Percentiles rank a stretch among this genome's conserved stretches.
Conservation (phyloP, 768 basidiomycete species). For the Solioccasus polychromus region DNA sequence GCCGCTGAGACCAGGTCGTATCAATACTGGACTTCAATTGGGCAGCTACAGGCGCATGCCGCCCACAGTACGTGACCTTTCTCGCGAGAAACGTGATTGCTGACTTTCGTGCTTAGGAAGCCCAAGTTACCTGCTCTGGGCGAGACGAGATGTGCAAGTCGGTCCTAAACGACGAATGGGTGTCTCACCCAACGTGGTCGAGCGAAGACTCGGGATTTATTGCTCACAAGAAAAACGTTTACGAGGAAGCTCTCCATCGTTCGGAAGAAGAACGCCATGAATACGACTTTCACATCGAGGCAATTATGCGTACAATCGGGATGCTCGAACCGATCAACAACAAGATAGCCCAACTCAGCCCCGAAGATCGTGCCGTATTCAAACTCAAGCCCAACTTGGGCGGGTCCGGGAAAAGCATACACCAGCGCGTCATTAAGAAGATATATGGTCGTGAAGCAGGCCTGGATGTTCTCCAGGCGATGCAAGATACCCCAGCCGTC, state of each 20-base stretch:
- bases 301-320: slow-evolving; percentile 85
- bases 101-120: slow-evolving; percentile 53
- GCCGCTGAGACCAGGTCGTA: slow-evolving; percentile 48
- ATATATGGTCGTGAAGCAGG: slow-evolving; percentile 90
- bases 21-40: slow-evolving; percentile 68
- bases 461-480: slow-evolving; percentile 74
- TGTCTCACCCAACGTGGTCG: slow-evolving; percentile 94
- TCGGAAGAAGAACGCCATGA: slow-evolving; percentile 98
- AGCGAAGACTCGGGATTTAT: slow-evolving; percentile 92
- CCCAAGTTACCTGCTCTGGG: slow-evolving; percentile 85
- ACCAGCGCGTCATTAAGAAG: slow-evolving; percentile 94
- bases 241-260: slow-evolving; percentile 94
- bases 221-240: slow-evolving; percentile 90
- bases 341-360: slow-evolving; percentile 75
- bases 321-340: slow-evolving; percentile 89
- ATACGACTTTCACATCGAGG: slow-evolving; percentile 98
- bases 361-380: slow-evolving; percentile 77
- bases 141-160: slow-evolving; percentile 96
- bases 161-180: slow-evolving; percentile 98
- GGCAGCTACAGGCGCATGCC: slow-evolving; percentile 92
- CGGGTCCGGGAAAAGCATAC: slow-evolving; percentile 81
- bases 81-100: background rate
- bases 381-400: slow-evolving; percentile 88
- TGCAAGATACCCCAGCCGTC: slow-evolving; percentile 89
- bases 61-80: slow-evolving; percentile 53